These are phyloP conservation scores for Leucocoprinus birnbaumii DNA, from an alignment of 768 basidiomycete species.

Conservation along the genomic window DNA sequence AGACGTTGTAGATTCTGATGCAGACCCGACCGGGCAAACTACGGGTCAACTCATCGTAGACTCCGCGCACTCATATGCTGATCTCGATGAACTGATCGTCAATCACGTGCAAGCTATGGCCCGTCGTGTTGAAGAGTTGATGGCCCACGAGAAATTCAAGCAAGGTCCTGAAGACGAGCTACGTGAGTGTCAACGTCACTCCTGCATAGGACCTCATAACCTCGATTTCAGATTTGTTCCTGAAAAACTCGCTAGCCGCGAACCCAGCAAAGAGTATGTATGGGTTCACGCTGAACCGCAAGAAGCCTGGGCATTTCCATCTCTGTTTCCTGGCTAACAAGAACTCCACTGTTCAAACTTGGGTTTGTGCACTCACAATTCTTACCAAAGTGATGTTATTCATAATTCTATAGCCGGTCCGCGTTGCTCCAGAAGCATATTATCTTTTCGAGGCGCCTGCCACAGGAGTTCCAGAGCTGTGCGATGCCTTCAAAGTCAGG, in stretches of 20 bases:
- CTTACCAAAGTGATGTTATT: conserved; percentile 1
- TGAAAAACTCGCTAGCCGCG: conserved; percentile 88
- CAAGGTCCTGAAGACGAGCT: conserved; percentile 84
- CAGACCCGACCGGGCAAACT: conserved; percentile 66
- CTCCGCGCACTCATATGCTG: conserved; percentile 77
- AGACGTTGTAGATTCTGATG: conserved; percentile 85
- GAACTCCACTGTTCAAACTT: conserved; percentile 84
- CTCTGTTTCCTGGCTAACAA: conserved; percentile 93
- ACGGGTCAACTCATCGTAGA: conserved; percentile 71
- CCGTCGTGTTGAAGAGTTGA: conserved; percentile 89
- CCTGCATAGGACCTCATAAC: background rate
- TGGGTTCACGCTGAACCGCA: conserved; percentile 89
- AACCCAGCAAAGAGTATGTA: conserved; percentile 96
- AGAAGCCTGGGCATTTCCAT: conserved; percentile 89
- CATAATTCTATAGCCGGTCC: conserved; percentile 60
- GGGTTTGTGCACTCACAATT: conserved; percentile 53
- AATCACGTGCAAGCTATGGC: conserved; percentile 95
- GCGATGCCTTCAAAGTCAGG: conserved; percentile 96
- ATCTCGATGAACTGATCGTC: conserved; percentile 95
- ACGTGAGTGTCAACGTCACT: conserved; percentile 73
- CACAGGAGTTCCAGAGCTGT: conserved; percentile 88
- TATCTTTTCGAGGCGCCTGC: conserved; percentile 89
- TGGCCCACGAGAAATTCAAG: conserved; percentile 95
- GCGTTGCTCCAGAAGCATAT: conserved; percentile 86
- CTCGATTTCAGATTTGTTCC: conserved; percentile 61